Percentiles rank a stretch among this genome's conserved stretches.
Conservation (phyloP, 2,329 filamentous ascomycete species). For the Ophiostoma novo-ulmi region DNA sequence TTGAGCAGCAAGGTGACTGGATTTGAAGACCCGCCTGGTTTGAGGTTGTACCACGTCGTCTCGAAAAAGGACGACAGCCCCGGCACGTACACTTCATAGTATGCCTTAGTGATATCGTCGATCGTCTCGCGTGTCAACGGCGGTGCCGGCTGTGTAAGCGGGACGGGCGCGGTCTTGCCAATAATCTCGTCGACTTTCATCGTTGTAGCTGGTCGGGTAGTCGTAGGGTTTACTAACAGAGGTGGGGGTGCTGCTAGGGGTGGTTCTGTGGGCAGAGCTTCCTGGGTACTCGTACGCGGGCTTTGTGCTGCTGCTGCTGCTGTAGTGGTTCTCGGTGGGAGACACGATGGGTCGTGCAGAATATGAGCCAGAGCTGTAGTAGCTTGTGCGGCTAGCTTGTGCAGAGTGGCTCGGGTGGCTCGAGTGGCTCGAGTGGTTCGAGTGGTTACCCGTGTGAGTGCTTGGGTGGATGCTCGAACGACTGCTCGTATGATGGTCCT, state of each 20-base stretch:
- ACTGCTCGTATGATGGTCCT: background rate
- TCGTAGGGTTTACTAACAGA: constrained; percentile 33
- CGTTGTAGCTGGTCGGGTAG: constrained; percentile 37
- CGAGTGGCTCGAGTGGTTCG: background rate
- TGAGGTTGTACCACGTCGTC: constrained; percentile 70
- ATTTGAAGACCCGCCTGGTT: constrained; percentile 39
- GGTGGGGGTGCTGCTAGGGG: background rate
- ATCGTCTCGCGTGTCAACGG: constrained; percentile 49
- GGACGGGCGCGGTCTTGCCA: constrained; percentile 53
- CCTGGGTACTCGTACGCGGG: background rate
- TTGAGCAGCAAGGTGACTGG: constrained; percentile 44
- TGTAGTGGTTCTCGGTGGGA: constrained; percentile 15
- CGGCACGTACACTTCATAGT: constrained; percentile 66
- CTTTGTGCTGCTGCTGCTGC: constrained; percentile 11
- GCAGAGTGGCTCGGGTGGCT: background rate
- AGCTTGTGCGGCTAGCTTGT: background rate
- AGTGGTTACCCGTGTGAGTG: background rate
- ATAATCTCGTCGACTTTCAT: constrained; percentile 73
- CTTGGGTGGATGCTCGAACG: background rate
- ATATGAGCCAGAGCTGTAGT: constrained; percentile 14
- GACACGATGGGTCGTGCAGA: constrained; percentile 18
- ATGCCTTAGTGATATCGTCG: constrained; percentile 66
- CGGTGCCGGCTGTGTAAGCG: constrained; percentile 51
- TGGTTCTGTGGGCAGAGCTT: background rate
- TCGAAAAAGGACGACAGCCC: constrained; percentile 74